Base-by-base conservation (phyloP, 2,329 filamentous ascomycete genomes). In the Cadophora gregata region DNA sequence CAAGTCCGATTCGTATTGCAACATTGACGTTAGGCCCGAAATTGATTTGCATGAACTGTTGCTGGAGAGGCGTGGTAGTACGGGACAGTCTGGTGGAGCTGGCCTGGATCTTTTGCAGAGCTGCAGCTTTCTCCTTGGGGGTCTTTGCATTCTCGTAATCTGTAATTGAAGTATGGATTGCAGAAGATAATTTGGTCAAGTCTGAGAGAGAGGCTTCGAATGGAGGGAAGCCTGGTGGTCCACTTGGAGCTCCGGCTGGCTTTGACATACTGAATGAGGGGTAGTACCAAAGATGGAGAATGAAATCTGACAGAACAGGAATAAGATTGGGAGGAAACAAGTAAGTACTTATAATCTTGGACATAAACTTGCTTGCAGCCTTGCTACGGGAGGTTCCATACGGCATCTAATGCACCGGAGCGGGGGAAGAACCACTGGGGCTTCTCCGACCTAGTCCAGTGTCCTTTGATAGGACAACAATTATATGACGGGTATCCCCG, bases 11-110 rank as follows among this genome's bases (percentile, higher is more conserved):
- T 19, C 67, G 64, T n/a, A 66, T 42, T 4, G 64, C 59, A 12
- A 66, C 64, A 21, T 66, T 69, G 36, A 69, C 27, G 27, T 64
- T 53, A 10, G 64, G 64, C 1, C 64, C 33, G 25, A 66, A 62
- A 47, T 66, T 66, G 27, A 69, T 21, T 27, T 69, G 48, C 48
- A 62, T 55, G 59, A 66, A 66, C 16, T 53, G 63, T 50, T 59
- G 59, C 6, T 62, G 60, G n/a, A 65, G 29, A 12, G 67, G 59
- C 1, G 67, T 65, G 1, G 67, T 64, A n/a, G 42, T 31, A 10
- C n/a, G 27, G 12, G 62, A 55, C 7, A 69, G 67, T 33, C 63
- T 66, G 21, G 64, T 29, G 19, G 67, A 69, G 9, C 42, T 27
- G 10, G 36, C n/a, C 53, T 69, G 67, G 8, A 69, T 64, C n/a